Conservation (phyloP, 345 rosid species). For the Melaleuca quinquenervia region DNA sequence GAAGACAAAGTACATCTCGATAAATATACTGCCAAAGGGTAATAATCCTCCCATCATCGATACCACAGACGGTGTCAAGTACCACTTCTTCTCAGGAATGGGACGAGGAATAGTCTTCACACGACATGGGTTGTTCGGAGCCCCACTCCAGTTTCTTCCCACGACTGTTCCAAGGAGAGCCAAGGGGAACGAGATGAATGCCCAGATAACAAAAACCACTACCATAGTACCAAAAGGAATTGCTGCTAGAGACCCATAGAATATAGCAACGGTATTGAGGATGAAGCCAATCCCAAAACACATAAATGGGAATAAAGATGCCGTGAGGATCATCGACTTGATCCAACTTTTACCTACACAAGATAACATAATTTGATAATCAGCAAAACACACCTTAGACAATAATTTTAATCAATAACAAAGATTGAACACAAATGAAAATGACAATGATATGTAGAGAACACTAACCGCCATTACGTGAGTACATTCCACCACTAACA, state of each 20-base stretch:
- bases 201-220: constrained; percentile 90
- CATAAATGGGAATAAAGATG: constrained; percentile 87
- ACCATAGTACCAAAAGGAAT: constrained; percentile 96
- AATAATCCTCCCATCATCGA: constrained; percentile 89
- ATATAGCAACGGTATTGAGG: constrained; percentile 81
- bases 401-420: not conserved
- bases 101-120: constrained; percentile 97
- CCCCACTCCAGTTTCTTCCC: constrained; percentile 93
- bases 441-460: not conserved
- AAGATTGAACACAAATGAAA: not conserved
- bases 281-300: constrained; percentile 86
- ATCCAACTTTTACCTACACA: constrained; percentile 80
- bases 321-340: constrained; percentile 90
- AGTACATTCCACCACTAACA: constrained; percentile 99
- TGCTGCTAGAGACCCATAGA: constrained; percentile 89
- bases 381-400: not conserved
- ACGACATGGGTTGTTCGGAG: constrained; percentile 93
- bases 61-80: constrained; percentile 83
- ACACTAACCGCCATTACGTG: constrained; percentile 84
- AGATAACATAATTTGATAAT: not conserved
- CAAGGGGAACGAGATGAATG: constrained; percentile 85
- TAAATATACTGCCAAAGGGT: constrained; percentile 95
- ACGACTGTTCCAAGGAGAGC: constrained; percentile 93
- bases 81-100: constrained; percentile 95
- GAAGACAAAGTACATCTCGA: constrained; percentile 96